Conservation (phyloP, 1,284 basidiomycete genomes). For the Trichosporon faecale region DNA sequence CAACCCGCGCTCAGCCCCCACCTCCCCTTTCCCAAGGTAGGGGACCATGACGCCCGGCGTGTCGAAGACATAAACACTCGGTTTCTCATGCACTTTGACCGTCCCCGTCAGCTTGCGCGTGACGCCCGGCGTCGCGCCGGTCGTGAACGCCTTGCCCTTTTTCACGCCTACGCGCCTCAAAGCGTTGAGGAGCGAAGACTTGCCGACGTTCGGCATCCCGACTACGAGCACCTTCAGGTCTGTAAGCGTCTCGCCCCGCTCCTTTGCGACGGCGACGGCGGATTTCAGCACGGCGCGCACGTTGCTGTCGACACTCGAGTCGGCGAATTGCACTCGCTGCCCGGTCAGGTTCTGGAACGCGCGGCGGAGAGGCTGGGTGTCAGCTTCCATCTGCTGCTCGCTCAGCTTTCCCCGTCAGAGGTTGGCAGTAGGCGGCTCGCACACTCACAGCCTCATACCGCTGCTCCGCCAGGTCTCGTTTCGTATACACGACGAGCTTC, state of each 20-base stretch:
- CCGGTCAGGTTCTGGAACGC: constrained; percentile 53
- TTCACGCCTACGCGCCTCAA: constrained; percentile 82
- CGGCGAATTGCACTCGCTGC: constrained; percentile 57
- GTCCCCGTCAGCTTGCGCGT: constrained; percentile 79
- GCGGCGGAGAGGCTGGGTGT: constrained; percentile 49
- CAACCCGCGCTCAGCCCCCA: constrained; percentile 83
- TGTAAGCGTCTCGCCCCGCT: constrained; percentile 35
- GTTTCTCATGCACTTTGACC: constrained; percentile 72
- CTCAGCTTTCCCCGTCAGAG: no score
- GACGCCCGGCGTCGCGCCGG: constrained; percentile 82
- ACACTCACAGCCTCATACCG: constrained; percentile 73
- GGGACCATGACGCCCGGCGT: constrained; percentile 97
- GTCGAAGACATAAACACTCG: constrained; percentile 88
- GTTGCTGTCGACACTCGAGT: constrained; percentile 54
- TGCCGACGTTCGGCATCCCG: constrained; percentile 99
- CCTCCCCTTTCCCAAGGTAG: constrained; percentile 79
- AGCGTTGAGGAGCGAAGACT: constrained; percentile 88
- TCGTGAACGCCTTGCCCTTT: constrained; percentile 82
- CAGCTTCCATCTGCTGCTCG: not conserved
- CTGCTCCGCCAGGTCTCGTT: constrained; percentile 82
- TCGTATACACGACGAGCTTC: constrained; percentile 87
- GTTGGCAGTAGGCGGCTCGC: no score
- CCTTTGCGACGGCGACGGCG: constrained; percentile 37
- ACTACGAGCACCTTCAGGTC: constrained; percentile 84
- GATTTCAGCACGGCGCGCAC: constrained; percentile 53